phyloP scores from a whole-genome alignment of 768 basidiomycete genomes.

The Termitomyces sp. region DNA sequence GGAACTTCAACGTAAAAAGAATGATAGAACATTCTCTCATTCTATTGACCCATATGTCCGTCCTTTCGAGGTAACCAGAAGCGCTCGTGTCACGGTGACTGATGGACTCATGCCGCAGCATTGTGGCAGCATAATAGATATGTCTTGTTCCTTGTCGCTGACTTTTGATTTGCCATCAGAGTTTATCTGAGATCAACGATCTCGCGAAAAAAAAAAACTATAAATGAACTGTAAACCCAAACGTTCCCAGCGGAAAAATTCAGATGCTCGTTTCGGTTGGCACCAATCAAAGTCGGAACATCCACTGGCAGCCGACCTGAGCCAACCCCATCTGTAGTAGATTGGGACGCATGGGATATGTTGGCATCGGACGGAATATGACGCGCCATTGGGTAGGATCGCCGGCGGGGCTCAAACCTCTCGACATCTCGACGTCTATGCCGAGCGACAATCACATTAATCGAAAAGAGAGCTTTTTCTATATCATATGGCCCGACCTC shows the following conservation, averaged over 20 bases:
- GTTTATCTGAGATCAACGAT: slow-evolving; percentile 37
- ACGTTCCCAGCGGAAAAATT: slow-evolving; percentile 5
- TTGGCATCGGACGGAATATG: background rate
- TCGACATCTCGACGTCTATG: slow-evolving; percentile 10
- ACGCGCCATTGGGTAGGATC: background rate
- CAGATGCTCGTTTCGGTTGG: background rate
- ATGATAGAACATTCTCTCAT: slow-evolving; percentile 29
- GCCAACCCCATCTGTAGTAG: background rate
- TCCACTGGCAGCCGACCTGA: background rate
- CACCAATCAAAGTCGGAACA: background rate
- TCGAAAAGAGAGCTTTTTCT: background rate
- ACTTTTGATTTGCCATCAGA: slow-evolving; percentile 28
- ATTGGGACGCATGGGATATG: background rate
- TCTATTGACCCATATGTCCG: slow-evolving; percentile 34
- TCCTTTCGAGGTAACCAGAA: slow-evolving; percentile 26
- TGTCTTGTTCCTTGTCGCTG: slow-evolving; percentile 18
- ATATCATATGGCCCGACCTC: background rate
- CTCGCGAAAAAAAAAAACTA: slow-evolving; percentile 27
- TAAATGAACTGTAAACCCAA: slow-evolving; percentile 29
- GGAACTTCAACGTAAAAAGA: slow-evolving; percentile 37
- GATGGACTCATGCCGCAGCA: slow-evolving; percentile 28
- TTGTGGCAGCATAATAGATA: slow-evolving; percentile 32
- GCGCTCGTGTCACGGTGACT: slow-evolving; percentile 16
- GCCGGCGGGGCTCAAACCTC: too few relatives aligned
- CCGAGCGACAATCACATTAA: slow-evolving; percentile 8